Conservation (phyloP, 306 rosid species). For the Vigna angularis region DNA sequence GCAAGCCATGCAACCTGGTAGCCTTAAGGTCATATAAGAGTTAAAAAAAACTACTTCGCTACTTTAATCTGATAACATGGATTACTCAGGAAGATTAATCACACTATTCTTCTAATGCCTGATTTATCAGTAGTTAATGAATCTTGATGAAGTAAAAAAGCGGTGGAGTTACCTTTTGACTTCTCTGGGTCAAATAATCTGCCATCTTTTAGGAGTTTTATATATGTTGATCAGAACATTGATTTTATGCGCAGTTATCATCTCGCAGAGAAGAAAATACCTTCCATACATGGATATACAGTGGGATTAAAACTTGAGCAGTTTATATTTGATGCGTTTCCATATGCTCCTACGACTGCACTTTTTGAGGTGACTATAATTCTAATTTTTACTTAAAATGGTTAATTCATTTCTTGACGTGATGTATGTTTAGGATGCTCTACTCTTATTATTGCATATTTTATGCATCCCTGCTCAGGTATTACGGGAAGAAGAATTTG, state of each 20-base stretch:
- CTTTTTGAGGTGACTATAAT: slow-evolving; percentile 84
- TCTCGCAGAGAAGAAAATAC: slow-evolving; percentile 95
- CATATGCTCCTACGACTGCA: slow-evolving; percentile 97
- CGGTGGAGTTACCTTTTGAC: slow-evolving; percentile 1
- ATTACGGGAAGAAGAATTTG: slow-evolving; percentile 93
- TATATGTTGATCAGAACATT: slow-evolving; percentile 40
- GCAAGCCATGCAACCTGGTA: slow-evolving; percentile 19
- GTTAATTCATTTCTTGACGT: slow-evolving; percentile 25
- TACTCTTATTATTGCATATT: slow-evolving; percentile 29
- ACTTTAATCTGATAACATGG: slow-evolving; percentile 27
- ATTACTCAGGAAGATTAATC: slow-evolving; percentile 17
- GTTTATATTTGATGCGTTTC: slow-evolving; percentile 95
- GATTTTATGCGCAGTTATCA: slow-evolving; percentile 73
- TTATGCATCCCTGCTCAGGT: slow-evolving; percentile 60
- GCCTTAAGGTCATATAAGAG: slow-evolving; percentile 34
- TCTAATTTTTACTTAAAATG: slow-evolving; percentile 11
- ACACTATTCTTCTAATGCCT: slow-evolving; percentile 13
- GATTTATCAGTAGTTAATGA: slow-evolving; percentile 31
- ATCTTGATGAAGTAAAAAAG: slow-evolving; percentile 5
- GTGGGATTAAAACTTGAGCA: slow-evolving; percentile 91
- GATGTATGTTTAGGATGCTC: slow-evolving; percentile 31
- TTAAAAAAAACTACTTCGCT: slow-evolving; percentile 5
- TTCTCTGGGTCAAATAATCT: background rate
- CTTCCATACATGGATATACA: slow-evolving; percentile 82
- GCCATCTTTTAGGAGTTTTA: slow-evolving; percentile 14